phyloP scores from a whole-genome alignment of 2,329 filamentous ascomycete genomes.

The Colletotrichum acutatum region DNA sequence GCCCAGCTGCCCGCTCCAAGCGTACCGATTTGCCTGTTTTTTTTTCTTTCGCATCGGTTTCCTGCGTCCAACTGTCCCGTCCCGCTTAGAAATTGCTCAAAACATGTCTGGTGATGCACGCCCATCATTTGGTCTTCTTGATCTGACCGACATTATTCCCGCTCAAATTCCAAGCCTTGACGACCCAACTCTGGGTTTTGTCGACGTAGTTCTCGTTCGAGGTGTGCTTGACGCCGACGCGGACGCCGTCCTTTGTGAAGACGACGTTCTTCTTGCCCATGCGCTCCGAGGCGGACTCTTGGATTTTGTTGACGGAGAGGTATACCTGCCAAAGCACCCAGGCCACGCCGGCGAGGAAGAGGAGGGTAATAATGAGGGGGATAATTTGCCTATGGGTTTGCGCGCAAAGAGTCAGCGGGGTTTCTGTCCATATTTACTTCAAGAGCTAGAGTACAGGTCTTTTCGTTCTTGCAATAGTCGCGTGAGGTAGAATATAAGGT shows the following conservation, averaged over 20 bases:
- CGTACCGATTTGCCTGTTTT: not conserved
- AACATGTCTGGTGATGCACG: not conserved
- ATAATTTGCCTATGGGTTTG: slow-evolving; percentile 65
- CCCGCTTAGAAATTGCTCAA: not conserved
- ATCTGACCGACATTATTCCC: slow-evolving; percentile 39
- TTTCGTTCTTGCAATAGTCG: not conserved
- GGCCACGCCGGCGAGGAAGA: slow-evolving; percentile 65
- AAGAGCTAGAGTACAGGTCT: not conserved
- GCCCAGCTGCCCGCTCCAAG: not conserved
- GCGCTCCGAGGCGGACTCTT: slow-evolving; percentile 71
- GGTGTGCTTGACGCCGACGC: slow-evolving; percentile 76
- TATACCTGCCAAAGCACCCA: slow-evolving; percentile 81
- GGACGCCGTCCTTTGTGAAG: slow-evolving; percentile 79
- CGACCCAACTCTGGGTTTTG: slow-evolving; percentile 74
- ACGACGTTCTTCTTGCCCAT: slow-evolving; percentile 82
- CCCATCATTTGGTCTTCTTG: slow-evolving; percentile 28
- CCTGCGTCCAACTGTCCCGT: not conserved
- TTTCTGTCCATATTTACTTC: not conserved
- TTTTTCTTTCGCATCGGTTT: not conserved
- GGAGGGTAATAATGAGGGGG: slow-evolving; percentile 73
- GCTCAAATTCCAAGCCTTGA: slow-evolving; percentile 73
- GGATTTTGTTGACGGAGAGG: slow-evolving; percentile 73
- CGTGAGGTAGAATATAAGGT: not conserved
- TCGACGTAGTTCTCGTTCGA: slow-evolving; percentile 79
- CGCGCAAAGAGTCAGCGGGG: not conserved